Conservation (phyloP, 2,329 filamentous ascomycete species). For the Fusarium scirpi region DNA sequence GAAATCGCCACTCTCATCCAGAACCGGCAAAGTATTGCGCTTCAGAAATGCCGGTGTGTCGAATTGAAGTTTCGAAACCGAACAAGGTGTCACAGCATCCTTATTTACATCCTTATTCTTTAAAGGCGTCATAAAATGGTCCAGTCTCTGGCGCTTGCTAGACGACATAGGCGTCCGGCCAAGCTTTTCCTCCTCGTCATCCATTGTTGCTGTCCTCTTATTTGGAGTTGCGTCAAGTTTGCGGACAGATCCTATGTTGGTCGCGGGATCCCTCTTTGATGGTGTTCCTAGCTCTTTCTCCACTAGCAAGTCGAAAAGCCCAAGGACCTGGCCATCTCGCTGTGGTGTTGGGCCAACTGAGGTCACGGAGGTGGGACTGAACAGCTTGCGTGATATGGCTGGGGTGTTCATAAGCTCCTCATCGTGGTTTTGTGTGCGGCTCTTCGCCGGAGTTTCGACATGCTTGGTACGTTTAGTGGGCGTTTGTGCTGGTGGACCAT, state of each 20-base stretch:
- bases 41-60: constrained; percentile 79
- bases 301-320: constrained; percentile 78
- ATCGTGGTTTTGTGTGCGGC: constrained; percentile 48
- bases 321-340: constrained; percentile 79
- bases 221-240: constrained; percentile 59
- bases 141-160: constrained; percentile 70
- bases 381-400: constrained; percentile 67
- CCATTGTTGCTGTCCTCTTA: constrained; percentile 53
- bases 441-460: constrained; percentile 61
- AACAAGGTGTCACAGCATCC: constrained; percentile 60
- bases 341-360: constrained; percentile 83
- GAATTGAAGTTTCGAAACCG: constrained; percentile 68
- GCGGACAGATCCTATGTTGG: constrained; percentile 37
- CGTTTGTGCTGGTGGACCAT: constrained; percentile 55
- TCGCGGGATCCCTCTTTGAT: constrained; percentile 54
- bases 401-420: constrained; percentile 66
- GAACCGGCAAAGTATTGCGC: constrained; percentile 59
- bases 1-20: constrained; percentile 68
- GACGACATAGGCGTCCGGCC: constrained; percentile 65
- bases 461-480: constrained; percentile 65
- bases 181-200: constrained; percentile 51
- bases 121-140: constrained; percentile 74
- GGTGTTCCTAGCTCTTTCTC: constrained; percentile 64
- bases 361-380: constrained; percentile 69
- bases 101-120: constrained; percentile 59